These are phyloP conservation scores for Dendrocalamus latiflorus DNA, from an alignment of 202 grass and related monocot genomes.

Conservation along the genomic window DNA sequence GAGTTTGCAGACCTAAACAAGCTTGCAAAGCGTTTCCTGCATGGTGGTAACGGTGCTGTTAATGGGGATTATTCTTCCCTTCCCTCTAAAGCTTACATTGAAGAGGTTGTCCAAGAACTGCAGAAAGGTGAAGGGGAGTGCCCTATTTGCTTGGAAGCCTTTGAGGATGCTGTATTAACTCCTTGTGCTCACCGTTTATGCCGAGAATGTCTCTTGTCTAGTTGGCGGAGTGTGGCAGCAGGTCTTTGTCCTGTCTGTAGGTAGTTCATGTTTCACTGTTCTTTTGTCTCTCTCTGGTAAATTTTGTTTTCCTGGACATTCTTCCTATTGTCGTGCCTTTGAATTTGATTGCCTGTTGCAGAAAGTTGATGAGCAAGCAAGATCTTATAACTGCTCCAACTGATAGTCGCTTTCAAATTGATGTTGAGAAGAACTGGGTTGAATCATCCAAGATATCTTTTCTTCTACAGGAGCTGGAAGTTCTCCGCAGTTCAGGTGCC, in stretches of 20 bases:
- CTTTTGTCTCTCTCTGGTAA: not conserved
- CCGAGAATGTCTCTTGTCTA: conserved; percentile 84
- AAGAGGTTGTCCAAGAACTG: conserved; percentile 79
- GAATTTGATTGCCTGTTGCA: conserved; percentile 19
- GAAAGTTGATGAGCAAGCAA: conserved; percentile 67
- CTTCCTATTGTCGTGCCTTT: conserved; percentile 6
- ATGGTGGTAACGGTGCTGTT: conserved; percentile 46
- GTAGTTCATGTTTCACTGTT: conserved; percentile 31
- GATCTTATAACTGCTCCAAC: conserved; percentile 93
- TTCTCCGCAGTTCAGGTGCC: conserved; percentile 54
- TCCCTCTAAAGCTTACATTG: conserved; percentile 70
- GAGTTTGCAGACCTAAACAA: conserved; percentile 91
- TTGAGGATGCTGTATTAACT: conserved; percentile 93
- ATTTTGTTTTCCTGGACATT: not conserved
- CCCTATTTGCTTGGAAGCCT: conserved; percentile 94
- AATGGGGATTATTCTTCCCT: conserved; percentile 43
- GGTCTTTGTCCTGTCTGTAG: conserved; percentile 96
- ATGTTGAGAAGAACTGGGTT: conserved; percentile 86
- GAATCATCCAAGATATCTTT: conserved; percentile 93
- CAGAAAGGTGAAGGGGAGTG: conserved; percentile 88
- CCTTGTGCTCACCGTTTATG: conserved; percentile 87
- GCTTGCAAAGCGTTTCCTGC: conserved; percentile 72
- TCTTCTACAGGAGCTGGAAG: conserved; percentile 69
- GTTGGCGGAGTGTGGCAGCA: conserved; percentile 58
- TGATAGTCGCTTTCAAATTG: conserved; percentile 72